Base-by-base conservation (phyloP, 176 grass and related monocot genomes). In the Oryza punctata region DNA sequence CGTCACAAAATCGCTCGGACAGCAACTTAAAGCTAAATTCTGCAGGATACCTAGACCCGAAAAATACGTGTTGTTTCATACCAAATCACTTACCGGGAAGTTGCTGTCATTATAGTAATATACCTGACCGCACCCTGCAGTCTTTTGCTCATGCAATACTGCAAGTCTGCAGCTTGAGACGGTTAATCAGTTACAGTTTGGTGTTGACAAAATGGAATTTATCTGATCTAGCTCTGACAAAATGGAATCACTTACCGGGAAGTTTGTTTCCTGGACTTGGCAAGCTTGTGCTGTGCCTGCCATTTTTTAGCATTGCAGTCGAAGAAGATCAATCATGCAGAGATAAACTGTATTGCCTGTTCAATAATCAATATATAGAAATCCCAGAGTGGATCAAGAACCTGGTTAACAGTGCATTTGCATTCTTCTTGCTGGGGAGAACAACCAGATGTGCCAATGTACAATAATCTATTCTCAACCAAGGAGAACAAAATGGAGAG, bases 401-500 rank as follows among this genome's bases (percentile, higher is more conserved):
- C 41, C 24, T 10, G 18, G 33, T 13, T 61, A 40, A 61, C 52
- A 8, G 40, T n/a, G 63, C 44, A 35, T 35, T 15, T 23, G 24
- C 9, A 27, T 30, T 63, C 26, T 50, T 67, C 63, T 23, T 68
- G 43, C 2, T 10, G 18, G 14, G 63, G 3, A 80, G 37, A 50
- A 6, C 12, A 69, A 30, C 6, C 52, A 59, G 54, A 59, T 59
- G 54, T n/a, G 54, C 1, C 6, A 59, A 59, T n/a, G 54, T 59
- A 16, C 27, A 47, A 32, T 67, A 47, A 32, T 67, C 21, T 67
- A 26, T 67, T 82, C 4, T 67, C 47, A 59, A 3, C 19, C 23
- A 12, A 18, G 4, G 28, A 80, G n/a, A 77, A 24, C 13, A 81
- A 54, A 57, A 81, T 40, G 67, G 68, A 15, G n/a, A n/a, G n/a